These are phyloP conservation scores for Suillus cothurnatus DNA, from an alignment of 768 basidiomycete species.

Conservation along the genomic window DNA sequence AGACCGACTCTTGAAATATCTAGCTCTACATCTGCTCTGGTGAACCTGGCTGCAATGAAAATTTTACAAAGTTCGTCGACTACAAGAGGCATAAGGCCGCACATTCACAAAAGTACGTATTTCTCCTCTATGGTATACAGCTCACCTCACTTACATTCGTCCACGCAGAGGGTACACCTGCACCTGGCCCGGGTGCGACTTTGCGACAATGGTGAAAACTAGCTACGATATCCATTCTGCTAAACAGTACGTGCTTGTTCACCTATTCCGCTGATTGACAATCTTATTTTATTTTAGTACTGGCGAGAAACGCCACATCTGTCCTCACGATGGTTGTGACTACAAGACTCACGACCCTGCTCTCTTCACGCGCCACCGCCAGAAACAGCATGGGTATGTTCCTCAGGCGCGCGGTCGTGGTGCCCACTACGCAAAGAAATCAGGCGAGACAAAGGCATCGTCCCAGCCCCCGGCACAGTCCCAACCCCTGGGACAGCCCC, in stretches of 20 bases:
- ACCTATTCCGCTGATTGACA: background rate
- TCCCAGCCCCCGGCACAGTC: background rate
- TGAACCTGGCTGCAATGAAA: constrained; percentile 11
- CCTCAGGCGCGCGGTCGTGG: constrained; percentile 12
- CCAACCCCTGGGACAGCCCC: background rate
- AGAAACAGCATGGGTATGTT: constrained; percentile 21
- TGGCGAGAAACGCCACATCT: constrained; percentile 17
- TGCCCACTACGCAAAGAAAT: too few species aligned
- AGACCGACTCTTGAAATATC: background rate
- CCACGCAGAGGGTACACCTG: constrained; percentile 21
- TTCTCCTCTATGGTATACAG: background rate
- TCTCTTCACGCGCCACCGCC: constrained; percentile 27
- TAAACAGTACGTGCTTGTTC: constrained; percentile 18
- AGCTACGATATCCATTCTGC: constrained; percentile 22
- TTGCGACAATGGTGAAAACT: constrained; percentile 18
- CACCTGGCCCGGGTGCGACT: constrained; percentile 14
- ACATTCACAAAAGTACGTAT: background rate
- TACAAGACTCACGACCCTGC: constrained; percentile 29
- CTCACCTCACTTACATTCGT: background rate
- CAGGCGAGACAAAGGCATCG: background rate
- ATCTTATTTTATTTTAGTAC: constrained; percentile 17
- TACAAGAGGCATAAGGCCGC: constrained; percentile 24
- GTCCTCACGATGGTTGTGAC: constrained; percentile 10
- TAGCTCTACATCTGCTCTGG: constrained; percentile 19
- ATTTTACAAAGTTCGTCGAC: constrained; percentile 20